Evolutionary conservation across 805 yeast species (phyloP).

Genomic region (Spathaspora girioi): DNA sequence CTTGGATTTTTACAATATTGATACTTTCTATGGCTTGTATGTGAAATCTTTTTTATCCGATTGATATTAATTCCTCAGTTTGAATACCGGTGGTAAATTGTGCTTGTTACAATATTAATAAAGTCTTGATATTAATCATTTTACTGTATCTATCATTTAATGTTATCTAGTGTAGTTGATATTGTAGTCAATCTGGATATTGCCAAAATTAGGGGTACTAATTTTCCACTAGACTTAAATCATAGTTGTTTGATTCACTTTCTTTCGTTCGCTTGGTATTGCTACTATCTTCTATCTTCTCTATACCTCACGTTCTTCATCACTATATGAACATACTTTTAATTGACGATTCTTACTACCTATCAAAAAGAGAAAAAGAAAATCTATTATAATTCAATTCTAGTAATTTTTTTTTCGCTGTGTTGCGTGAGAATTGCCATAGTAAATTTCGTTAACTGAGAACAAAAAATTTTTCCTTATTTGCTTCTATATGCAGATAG

Average conservation of each 20-base stretch:
- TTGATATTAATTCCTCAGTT: too few relatives aligned
- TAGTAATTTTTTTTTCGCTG: conserved; percentile 1
- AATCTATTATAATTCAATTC: not conserved
- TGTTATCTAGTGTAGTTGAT: not conserved
- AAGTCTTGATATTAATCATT: too few relatives aligned
- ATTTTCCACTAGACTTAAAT: not conserved
- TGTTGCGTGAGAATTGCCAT: not conserved
- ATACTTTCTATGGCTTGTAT: too few relatives aligned
- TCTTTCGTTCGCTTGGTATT: not conserved
- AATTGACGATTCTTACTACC: conserved; percentile 8
- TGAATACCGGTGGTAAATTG: too few relatives aligned
- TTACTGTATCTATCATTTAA: not conserved
- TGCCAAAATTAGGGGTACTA: not conserved
- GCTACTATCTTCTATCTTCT: not conserved
- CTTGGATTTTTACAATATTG: too few relatives aligned
- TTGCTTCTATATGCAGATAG: not conserved
- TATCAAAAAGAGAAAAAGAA: conserved; percentile 1
- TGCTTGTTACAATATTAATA: too few relatives aligned
- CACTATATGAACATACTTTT: conserved; percentile 4
- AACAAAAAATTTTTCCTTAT: not conserved
- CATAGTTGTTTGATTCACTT: not conserved
- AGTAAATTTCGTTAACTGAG: not conserved
- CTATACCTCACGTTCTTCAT: not conserved
- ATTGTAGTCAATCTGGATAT: not conserved
- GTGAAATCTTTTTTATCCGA: too few relatives aligned